Base-by-base conservation (phyloP, 164 flowering plant genomes). In the Magnolia officinalis region DNA sequence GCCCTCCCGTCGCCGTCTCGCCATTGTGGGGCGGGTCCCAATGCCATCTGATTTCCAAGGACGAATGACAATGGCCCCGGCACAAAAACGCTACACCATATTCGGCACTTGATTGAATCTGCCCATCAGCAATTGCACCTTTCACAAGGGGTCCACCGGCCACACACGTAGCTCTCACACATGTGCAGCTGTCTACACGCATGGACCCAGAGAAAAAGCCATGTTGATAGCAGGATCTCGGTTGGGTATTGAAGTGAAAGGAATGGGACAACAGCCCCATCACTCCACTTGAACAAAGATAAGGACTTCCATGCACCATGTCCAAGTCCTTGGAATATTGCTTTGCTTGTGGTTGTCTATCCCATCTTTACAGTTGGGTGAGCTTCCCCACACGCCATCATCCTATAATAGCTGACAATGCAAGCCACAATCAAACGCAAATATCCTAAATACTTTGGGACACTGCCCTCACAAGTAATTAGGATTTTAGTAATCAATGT, bases 331-430 rank as follows among this genome's bases (percentile, higher is more conserved):
- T 80, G 80, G 77, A 76, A 78, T 67, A 77, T 78, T 77, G 74
- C 81, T 64, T 75, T 76, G 83, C 79, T 78, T 80, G 79, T 74
- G 20, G 78, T 68, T 83, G 82, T 84, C 74, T 63, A 76, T 63
- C 70, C 66, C 7, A 76, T 86, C 78, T 79, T 84, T 85, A 82
- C 84, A 61, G 59, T 69, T 71, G 20, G 73, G 73, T 63, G 23
- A 66, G 59, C 67, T 63, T 65, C 64, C 75, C 23, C 23, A 72
- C 24, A 78, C 63, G 70, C 70, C 29, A 78, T 83, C 83, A 78
- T 50, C 26, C 80, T 79, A 76, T 24, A 71, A 74, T 79, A 81
- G 80, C 78, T 58, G 68, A 74, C 76, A 63, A 19, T 11, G 75
- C 74, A 71, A 64, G 58, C 78, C 68, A 76, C 78, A 59, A 26